phyloP scores from a whole-genome alignment of 306 rosid genomes.

The Oxytropis ochrocephala region DNA sequence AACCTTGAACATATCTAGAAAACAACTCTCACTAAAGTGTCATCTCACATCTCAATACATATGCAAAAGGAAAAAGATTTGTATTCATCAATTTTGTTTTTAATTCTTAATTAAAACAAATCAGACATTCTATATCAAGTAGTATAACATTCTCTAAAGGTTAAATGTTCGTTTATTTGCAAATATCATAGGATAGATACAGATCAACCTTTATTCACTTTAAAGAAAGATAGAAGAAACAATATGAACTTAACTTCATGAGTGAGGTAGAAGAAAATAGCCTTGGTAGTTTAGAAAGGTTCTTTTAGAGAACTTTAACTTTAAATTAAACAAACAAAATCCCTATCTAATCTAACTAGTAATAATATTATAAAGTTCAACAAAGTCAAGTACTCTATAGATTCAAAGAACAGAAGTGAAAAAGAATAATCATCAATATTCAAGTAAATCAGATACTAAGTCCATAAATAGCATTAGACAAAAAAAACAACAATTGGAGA shows the following conservation, averaged over 20 bases:
- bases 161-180: too few species aligned
- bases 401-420: background rate
- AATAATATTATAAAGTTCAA: background rate
- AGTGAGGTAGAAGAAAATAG: background rate
- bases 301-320: background rate
- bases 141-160: background rate
- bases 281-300: too few species aligned
- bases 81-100: background rate
- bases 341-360: background rate
- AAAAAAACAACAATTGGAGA: constrained; percentile 9
- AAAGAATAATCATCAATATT: background rate
- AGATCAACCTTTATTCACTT: background rate
- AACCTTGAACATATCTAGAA: background rate
- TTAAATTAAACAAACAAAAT: background rate
- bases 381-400: constrained; percentile 1
- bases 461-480: constrained; percentile 13
- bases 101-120: background rate
- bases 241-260: background rate
- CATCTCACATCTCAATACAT: background rate
- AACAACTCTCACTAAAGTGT: background rate
- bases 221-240: background rate
- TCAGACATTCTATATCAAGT: background rate
- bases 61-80: background rate
- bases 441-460: constrained; percentile 13
- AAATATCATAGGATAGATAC: too few species aligned